phyloP scores from a whole-genome alignment of 2,329 filamentous ascomycete genomes.

The Mycosphaerelloides madeirae region DNA sequence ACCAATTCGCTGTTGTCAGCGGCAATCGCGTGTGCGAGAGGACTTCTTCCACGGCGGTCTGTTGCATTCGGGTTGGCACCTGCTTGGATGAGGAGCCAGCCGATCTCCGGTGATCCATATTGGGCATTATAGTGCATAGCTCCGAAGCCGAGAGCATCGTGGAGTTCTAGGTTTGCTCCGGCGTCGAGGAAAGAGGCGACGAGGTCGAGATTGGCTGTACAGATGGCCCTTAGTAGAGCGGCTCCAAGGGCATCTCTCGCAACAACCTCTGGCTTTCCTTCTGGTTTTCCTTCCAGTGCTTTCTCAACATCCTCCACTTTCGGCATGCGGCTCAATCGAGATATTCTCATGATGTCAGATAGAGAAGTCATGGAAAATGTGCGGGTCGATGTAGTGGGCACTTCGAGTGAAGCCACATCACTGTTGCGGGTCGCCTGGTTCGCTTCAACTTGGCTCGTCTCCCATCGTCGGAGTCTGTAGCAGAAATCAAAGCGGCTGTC shows the following conservation, averaged over 20 bases:
- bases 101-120: constrained; percentile 3
- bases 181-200: constrained; percentile 3
- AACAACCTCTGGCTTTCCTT: not conserved
- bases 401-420: not conserved
- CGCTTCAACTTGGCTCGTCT: constrained; percentile 14
- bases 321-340: not conserved
- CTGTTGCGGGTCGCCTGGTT: too few species aligned
- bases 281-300: not conserved
- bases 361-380: not conserved
- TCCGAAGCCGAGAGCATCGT: constrained; percentile 5
- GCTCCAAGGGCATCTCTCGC: constrained; percentile 1
- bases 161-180: constrained; percentile 1
- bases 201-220: constrained; percentile 4
- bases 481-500: constrained; percentile 16
- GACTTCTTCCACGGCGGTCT: not conserved
- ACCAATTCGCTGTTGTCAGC: not conserved
- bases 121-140: constrained; percentile 7
- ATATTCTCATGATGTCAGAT: not conserved
- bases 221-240: constrained; percentile 5
- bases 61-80: constrained; percentile 1
- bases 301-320: not conserved
- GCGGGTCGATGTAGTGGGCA: not conserved
- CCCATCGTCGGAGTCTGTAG: constrained; percentile 20
- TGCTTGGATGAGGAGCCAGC: constrained; percentile 2
- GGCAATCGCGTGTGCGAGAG: constrained; percentile 2